Conservation (phyloP, 2,329 filamentous ascomycete genomes). For the Aspergillus texensis region DNA sequence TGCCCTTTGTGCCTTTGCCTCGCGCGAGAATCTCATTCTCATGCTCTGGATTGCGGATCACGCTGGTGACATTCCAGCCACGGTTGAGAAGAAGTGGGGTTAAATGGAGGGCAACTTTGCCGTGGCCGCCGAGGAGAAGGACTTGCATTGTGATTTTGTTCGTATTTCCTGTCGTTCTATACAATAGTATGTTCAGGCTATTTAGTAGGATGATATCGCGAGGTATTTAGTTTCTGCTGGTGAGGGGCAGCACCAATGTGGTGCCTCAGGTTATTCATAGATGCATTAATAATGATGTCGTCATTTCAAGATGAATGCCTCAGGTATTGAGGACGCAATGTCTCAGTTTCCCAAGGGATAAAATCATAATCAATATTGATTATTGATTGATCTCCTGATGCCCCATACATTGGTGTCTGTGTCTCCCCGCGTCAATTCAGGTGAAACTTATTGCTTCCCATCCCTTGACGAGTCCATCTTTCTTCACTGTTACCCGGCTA, state of each 20-base stretch:
- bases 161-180: not conserved
- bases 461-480: not conserved
- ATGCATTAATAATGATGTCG: conserved; percentile 5
- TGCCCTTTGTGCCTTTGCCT: conserved; percentile 60
- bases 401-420: not conserved
- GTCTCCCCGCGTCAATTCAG: not conserved
- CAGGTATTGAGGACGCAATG: not conserved
- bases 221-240: not conserved
- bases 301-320: not conserved
- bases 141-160: conserved; percentile 50
- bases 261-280: not conserved
- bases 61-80: conserved; percentile 75
- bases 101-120: conserved; percentile 73
- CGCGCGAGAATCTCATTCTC: conserved; percentile 64
- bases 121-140: conserved; percentile 78
- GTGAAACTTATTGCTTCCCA: not conserved
- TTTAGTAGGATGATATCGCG: not conserved
- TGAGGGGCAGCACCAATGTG: not conserved
- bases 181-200: not conserved
- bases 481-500: not conserved
- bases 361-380: not conserved
- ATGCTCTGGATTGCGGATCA: conserved; percentile 75
- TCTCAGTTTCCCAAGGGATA: not conserved
- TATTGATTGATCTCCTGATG: not conserved
- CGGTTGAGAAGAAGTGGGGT: conserved; percentile 75